Evolutionary conservation across 495 filamentous ascomycete genomes (phyloP).

Genomic region (Annulohypoxylon stygium): DNA sequence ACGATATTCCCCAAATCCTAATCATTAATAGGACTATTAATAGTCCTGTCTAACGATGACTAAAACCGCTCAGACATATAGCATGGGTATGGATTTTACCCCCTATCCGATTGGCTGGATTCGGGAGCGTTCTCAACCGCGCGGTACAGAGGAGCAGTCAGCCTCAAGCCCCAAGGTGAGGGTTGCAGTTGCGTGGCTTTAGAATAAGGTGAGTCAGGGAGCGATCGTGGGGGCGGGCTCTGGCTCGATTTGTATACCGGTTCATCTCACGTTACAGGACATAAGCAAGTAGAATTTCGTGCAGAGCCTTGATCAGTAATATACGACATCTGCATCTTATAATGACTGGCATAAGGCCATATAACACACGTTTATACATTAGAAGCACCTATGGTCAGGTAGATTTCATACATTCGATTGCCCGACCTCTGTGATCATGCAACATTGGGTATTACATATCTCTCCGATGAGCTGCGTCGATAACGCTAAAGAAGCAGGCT

Average conservation of each 20-base stretch:
- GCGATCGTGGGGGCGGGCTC: conserved; percentile 14
- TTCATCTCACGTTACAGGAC: not conserved
- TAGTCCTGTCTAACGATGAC: conserved; percentile 17
- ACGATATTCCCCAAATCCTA: conserved; percentile 11
- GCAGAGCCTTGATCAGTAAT: not conserved
- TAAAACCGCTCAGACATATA: conserved; percentile 19
- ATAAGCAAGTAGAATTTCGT: not conserved
- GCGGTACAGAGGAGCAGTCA: conserved; percentile 18
- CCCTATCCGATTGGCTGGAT: conserved; percentile 18
- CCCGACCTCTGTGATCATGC: conserved; percentile 19
- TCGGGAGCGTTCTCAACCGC: not conserved
- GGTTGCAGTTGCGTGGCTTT: not conserved
- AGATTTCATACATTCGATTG: conserved; percentile 19
- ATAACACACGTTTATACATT: conserved; percentile 3
- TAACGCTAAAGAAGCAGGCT: conserved; percentile 46
- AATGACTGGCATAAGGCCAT: not conserved
- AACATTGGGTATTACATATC: conserved; percentile 11
- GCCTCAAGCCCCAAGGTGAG: conserved; percentile 35
- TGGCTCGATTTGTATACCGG: not conserved
- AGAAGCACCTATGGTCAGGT: not conserved
- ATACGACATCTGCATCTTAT: not conserved
- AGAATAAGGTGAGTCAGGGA: conserved; percentile 21
- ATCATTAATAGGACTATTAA: conserved; percentile 15
- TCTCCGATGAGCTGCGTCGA: conserved; percentile 9
- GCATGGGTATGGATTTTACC: not conserved